A percentile compares a stretch with the other conserved stretches of the same genome.
phyloP scores from a whole-genome alignment of 1,284 basidiomycete species.

The Boletus nobilissimus region DNA sequence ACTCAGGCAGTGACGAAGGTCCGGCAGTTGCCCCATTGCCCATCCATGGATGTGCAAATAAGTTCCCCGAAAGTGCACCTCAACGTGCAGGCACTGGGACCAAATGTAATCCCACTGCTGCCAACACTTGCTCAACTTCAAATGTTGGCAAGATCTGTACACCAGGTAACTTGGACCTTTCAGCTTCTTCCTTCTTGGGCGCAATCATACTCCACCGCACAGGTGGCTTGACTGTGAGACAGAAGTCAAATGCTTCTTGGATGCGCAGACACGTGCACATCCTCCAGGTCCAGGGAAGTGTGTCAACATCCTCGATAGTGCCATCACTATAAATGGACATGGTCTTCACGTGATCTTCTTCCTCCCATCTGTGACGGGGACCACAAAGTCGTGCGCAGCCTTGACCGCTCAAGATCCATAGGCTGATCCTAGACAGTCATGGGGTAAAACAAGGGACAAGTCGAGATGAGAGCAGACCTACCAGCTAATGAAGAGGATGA shows the following conservation, averaged over 20 bases:
- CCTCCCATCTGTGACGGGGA: conserved; percentile 83
- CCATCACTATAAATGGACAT: conserved; percentile 59
- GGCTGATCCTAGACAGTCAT: conserved; percentile 61
- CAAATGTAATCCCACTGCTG: conserved; percentile 70
- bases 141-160: conserved; percentile 48
- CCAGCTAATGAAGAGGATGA: conserved; percentile 75
- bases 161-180: conserved; percentile 43
- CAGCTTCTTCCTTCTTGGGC: conserved; percentile 49
- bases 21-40: conserved; percentile 34
- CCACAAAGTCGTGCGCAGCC: conserved; percentile 83
- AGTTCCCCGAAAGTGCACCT: conserved; percentile 64
- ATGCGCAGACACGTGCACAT: conserved; percentile 74
- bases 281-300: conserved; percentile 80
- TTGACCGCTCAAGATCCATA: conserved; percentile 80
- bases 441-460: conserved; percentile 1
- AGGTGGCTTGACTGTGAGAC: conserved; percentile 62
- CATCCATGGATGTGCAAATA: conserved; percentile 65
- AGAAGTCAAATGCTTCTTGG: conserved; percentile 83
- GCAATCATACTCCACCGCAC: conserved; percentile 45
- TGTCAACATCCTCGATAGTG: conserved; percentile 57
- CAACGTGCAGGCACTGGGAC: conserved; percentile 63
- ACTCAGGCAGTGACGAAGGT: conserved; percentile 46
- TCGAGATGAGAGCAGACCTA: conserved; percentile 41
- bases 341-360: conserved; percentile 73
- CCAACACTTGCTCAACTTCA: conserved; percentile 74